Conservation (phyloP, 2,329 filamentous ascomycete species). For the Endothia cerciana region DNA sequence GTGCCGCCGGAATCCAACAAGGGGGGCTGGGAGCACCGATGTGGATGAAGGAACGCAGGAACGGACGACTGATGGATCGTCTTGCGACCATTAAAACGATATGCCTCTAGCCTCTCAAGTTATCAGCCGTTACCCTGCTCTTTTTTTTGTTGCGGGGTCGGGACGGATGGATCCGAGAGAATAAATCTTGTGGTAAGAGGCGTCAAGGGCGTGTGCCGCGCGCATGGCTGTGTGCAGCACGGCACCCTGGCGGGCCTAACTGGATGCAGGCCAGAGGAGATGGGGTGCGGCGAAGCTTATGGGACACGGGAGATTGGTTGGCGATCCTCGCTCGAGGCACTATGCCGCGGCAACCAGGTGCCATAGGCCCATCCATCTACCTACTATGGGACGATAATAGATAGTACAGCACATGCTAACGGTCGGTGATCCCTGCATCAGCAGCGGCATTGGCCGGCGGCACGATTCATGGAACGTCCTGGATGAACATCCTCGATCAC, state of each 20-base stretch:
- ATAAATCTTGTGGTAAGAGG: not conserved
- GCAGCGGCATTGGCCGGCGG: not conserved
- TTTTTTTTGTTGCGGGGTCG: conserved; percentile 2
- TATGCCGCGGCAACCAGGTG: not conserved
- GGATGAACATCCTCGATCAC: not conserved
- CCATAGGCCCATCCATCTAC: not conserved
- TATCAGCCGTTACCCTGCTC: not conserved
- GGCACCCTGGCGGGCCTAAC: conserved; percentile 1
- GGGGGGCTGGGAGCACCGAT: not conserved
- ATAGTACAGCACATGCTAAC: not conserved
- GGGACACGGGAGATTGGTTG: not conserved
- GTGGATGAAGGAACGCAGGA: not conserved
- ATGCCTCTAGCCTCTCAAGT: not conserved
- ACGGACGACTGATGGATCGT: not conserved
- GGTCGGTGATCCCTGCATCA: not conserved
- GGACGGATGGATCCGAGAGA: conserved; percentile 4
- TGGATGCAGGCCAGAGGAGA: not conserved
- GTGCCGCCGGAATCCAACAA: too few species aligned
- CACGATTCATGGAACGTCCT: not conserved
- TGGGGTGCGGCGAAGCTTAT: not conserved
- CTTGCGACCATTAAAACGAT: not conserved
- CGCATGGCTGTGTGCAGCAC: not conserved
- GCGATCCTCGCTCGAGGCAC: not conserved
- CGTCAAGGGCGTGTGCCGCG: not conserved
- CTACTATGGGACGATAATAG: not conserved